These are phyloP conservation scores for Prunus kanzakura DNA, from an alignment of 306 rosid species.

Conservation along the genomic window DNA sequence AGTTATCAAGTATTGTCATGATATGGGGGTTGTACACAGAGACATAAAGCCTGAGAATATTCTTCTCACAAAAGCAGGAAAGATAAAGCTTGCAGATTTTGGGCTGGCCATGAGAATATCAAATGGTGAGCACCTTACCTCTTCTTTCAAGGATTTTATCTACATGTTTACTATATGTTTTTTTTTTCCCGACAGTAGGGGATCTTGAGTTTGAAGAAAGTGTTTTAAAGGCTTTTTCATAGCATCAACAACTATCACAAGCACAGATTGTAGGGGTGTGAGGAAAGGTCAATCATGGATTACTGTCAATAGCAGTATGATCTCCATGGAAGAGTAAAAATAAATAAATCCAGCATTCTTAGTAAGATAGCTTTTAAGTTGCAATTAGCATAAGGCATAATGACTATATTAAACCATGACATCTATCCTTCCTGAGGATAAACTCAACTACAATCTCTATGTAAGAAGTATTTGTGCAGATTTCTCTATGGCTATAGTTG, in stretches of 20 bases:
- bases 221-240: not conserved
- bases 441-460: not conserved
- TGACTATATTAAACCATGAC: not conserved
- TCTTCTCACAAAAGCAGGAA: constrained; percentile 75
- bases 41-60: constrained; percentile 97
- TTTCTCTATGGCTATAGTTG: not conserved
- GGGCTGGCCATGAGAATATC: constrained; percentile 96
- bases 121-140: constrained; percentile 44
- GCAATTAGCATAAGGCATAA: not conserved
- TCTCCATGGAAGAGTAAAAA: not conserved
- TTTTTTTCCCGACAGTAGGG: not conserved
- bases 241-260: not conserved
- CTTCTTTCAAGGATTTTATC: constrained; percentile 4
- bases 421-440: not conserved
- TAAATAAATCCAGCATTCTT: not conserved
- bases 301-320: not conserved
- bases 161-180: not conserved
- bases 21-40: constrained; percentile 99
- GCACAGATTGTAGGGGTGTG: not conserved
- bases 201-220: not conserved
- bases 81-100: constrained; percentile 97
- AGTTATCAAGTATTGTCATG: constrained; percentile 95
- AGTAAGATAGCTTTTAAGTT: not conserved
- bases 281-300: not conserved
- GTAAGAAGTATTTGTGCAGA: not conserved